phyloP scores from a whole-genome alignment of 1,139 yeast species.

The Nakaseomyces uthaithaninus region DNA sequence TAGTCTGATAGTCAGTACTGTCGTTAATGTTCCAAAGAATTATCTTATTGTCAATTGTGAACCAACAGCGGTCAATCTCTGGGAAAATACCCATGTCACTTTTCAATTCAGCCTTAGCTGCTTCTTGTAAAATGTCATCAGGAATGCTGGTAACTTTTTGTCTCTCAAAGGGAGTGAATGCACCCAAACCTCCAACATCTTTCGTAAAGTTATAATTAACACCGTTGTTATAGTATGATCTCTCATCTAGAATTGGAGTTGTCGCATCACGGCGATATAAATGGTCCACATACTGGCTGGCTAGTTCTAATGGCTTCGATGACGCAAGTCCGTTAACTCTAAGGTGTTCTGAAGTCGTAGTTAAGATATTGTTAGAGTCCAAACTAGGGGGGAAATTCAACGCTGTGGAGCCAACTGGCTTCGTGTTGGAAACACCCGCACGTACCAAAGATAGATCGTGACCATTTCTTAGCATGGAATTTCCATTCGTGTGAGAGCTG shows the following conservation, averaged over 20 bases:
- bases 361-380: slow-evolving; percentile 1
- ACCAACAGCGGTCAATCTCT: slow-evolving; percentile 80
- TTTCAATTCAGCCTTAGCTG: slow-evolving; percentile 51
- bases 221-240: slow-evolving; percentile 36
- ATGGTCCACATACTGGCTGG: slow-evolving; percentile 36
- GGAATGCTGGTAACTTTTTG: slow-evolving; percentile 66
- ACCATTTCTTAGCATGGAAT: neutral
- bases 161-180: slow-evolving; percentile 72
- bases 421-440: neutral
- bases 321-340: slow-evolving; percentile 24
- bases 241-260: slow-evolving; percentile 37
- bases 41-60: slow-evolving; percentile 72
- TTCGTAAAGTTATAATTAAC: slow-evolving; percentile 36
- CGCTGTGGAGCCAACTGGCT: neutral
- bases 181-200: slow-evolving; percentile 36
- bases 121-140: slow-evolving; percentile 71
- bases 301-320: slow-evolving; percentile 33
- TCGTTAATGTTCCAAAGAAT: slow-evolving; percentile 70
- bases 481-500: neutral
- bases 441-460: neutral
- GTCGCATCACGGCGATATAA: slow-evolving; percentile 34
- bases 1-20: slow-evolving; percentile 62
- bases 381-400: slow-evolving; percentile 3
- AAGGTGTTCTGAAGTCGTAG: slow-evolving; percentile 22
- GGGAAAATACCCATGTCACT: slow-evolving; percentile 81